Evolutionary conservation across 2,329 filamentous ascomycete genomes (phyloP), one percentile per base, ranked within the genome.

Genomic region (Diaporthe aspalathi): DNA sequence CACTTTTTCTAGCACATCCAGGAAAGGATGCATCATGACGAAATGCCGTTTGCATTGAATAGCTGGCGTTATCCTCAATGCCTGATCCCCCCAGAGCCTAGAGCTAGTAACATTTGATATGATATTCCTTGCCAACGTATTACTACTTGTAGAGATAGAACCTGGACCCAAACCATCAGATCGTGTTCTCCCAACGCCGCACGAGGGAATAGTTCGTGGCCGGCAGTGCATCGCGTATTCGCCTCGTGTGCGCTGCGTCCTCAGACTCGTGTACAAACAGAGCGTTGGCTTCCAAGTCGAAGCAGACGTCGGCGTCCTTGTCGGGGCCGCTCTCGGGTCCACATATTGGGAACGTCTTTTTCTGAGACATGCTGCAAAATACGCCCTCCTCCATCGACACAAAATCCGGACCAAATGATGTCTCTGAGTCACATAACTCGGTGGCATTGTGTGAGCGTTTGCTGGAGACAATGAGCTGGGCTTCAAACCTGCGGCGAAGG

Each of bases 321-420:
- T 3, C 2, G 14, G 54, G 7, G 8, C 16, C n/a, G 7, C 54
- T 9, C 12, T 57, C 35, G 4, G 5, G 32, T 17, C n/a, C 14
- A 14, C 54, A 57, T 7, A 57, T 38, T 16, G 54, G 54, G 11
- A 57, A 57, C 2, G n/a, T 57, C 35, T 57, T 57, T 14, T 57
- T 57, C n/a, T 57, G 54, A n/a, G 54, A 57, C 54, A 57, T 57
- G 54, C 54, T 57, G 32, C 54, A 57, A 24, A 57, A 57, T 6
- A 57, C 32, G n/a, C 54, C 54, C 35, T 57, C 54, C 54, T 57
- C 54, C 2, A 35, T 57, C 32, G 54, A 57, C 6, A 57, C 35
- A 5, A 57, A 57, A 5, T 57, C 54, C 3, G 54, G 54, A 9
- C 54, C 54, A 12, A 24, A 40, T 17, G 54, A 57, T 20, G 32